Base-by-base conservation (phyloP, 2,329 filamentous ascomycete species). In the Aspergillus latus region DNA sequence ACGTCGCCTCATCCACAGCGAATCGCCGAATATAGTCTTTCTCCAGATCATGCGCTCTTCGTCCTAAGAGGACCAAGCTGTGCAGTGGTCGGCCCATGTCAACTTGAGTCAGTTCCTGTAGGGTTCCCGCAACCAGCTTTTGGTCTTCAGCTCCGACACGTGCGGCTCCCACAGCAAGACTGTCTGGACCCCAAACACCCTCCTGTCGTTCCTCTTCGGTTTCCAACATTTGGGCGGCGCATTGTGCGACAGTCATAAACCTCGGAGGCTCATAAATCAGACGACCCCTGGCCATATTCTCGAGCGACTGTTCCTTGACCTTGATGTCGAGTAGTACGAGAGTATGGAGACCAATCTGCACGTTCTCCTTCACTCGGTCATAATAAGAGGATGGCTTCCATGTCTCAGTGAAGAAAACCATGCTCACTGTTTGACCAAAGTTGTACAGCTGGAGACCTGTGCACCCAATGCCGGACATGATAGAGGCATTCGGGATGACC, bases 361-460 rank as follows among this genome's bases (percentile, higher is more conserved):
- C 83, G 73, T 99, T 99, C 76, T 99, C 94, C 66, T 86, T 86
- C 61, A 99, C 84, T 10, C 92, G 87, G 73, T 97, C 92, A 78
- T 99, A 97, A 77, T 96, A 99, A 4, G 90, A 96, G 0, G 89
- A 85, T 0, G 94, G 94, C 62, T 90, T 90, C 94, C 94, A 99
- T 60, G 80, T 87, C 47, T 97, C 92, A 0, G 91, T 92, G 80
- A 99, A 99, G 81, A 99, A 99, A 21, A 97, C 94, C 93, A 99
- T 97, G 65, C 89, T 93, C 8, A 99, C 91, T 0, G 94, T 99
- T 76, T 99, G 94, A 3, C 94, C 94, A 71, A 97, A 99, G 78
- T 95, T 97, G 82, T 99, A 99, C n/a, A 99, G 85, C 73, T 96
- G 92, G 37, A 99, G 84, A 4, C 94, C 94, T 0, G 91, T 92